Evolutionary conservation across 2,329 filamentous ascomycete genomes (phyloP).

Genomic region (Ophiocordyceps robertsii): DNA sequence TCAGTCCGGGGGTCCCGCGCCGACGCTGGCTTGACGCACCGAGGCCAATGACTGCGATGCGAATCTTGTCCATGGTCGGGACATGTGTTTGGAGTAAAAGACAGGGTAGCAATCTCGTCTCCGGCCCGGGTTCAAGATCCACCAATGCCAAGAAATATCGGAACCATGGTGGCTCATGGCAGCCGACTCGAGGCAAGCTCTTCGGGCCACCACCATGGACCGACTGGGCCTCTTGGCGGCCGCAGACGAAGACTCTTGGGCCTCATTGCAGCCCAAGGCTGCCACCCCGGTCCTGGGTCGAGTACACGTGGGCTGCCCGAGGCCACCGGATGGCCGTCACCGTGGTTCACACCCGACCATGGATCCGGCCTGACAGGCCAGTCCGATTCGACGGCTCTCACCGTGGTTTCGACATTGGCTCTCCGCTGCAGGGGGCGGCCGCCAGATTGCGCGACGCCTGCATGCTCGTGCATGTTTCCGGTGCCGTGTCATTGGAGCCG

Average conservation of each 20-base stretch:
- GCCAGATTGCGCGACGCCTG: not conserved
- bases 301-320: slow-evolving; percentile 1
- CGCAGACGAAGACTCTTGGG: not conserved
- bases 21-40: slow-evolving; percentile 6
- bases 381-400: not conserved
- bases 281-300: not conserved
- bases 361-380: not conserved
- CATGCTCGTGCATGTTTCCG: not conserved
- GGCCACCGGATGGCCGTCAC: not conserved
- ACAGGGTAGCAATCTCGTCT: not conserved
- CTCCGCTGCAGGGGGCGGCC: not conserved
- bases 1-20: not conserved
- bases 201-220: not conserved
- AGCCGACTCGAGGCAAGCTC: not conserved
- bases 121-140: not conserved
- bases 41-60: slow-evolving; percentile 14
- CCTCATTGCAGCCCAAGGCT: not conserved
- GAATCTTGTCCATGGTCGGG: not conserved
- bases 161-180: not conserved
- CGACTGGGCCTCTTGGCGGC: too few species aligned
- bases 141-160: not conserved
- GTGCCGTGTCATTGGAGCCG: not conserved
- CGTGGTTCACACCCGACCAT: not conserved
- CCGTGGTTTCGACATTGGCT: not conserved
- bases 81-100: not conserved